Evolutionary conservation across 257 asterid species (phyloP).

Genomic region (Petunia axillaris): DNA sequence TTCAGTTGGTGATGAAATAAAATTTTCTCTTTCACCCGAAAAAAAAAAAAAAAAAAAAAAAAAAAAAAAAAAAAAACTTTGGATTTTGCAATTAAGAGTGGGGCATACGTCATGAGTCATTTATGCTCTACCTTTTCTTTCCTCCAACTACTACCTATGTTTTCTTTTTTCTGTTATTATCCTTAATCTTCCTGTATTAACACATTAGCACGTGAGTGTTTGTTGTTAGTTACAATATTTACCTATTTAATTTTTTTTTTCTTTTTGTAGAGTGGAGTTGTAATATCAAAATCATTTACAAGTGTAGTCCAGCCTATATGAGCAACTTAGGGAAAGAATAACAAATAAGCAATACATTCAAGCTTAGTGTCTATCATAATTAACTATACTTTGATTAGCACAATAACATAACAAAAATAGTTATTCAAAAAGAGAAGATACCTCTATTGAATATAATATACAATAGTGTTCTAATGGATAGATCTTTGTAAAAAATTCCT

Average conservation of each 20-base stretch:
- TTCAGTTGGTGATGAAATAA: no score
- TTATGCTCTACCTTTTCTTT: no score
- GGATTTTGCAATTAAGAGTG: no score
- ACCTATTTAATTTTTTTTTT: no score
- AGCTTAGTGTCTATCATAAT: not conserved
- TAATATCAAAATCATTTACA: not conserved
- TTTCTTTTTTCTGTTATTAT: not conserved
- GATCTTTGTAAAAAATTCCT: not conserved
- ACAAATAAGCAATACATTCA: not conserved
- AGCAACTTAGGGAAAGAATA: not conserved
- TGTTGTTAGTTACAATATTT: not conserved
- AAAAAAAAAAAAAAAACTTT: no score
- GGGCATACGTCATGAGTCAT: no score
- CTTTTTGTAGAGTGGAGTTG: not conserved
- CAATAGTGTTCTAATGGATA: not conserved
- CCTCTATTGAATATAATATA: not conserved
- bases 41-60: no score
- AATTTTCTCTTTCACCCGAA: no score
- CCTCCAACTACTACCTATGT: not conserved
- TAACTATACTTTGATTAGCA: not conserved
- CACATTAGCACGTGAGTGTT: not conserved
- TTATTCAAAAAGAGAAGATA: not conserved
- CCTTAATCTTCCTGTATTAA: no score
- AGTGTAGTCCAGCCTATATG: not conserved
- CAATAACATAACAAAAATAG: not conserved